Conservation (phyloP, 1,284 basidiomycete genomes). For the Moniliella sp. region DNA sequence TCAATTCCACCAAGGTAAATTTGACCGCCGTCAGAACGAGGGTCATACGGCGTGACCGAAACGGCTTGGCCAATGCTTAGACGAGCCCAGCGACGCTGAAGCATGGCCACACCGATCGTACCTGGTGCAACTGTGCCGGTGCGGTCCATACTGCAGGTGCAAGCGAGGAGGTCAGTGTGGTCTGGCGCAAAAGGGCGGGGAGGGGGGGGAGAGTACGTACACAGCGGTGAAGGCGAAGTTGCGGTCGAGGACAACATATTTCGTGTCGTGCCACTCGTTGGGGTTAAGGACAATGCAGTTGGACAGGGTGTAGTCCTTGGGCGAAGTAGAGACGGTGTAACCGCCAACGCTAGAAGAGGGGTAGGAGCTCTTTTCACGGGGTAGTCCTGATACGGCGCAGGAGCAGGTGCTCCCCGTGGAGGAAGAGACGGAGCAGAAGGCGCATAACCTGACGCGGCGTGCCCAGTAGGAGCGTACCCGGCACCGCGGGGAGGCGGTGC, state of each 20-base stretch:
- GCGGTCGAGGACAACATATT: slow-evolving; percentile 24
- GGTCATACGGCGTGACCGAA: slow-evolving; percentile 20
- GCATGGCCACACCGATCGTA: slow-evolving; percentile 17
- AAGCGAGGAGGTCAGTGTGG: background rate
- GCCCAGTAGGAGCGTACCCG: background rate
- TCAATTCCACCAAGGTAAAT: slow-evolving; percentile 25
- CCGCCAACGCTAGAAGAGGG: slow-evolving; percentile 1
- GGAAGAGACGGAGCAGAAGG: background rate
- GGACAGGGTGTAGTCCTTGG: slow-evolving; percentile 13
- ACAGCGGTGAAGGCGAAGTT: slow-evolving; percentile 23
- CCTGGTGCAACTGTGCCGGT: slow-evolving; percentile 15
- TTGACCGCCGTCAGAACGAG: slow-evolving; percentile 13
- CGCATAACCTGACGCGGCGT: background rate
- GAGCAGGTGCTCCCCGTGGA: background rate
- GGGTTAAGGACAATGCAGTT: slow-evolving; percentile 25
- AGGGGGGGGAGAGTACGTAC: slow-evolving; percentile 1
- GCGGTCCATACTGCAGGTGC: slow-evolving; percentile 6
- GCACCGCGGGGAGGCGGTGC: background rate
- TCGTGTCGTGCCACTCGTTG: slow-evolving; percentile 25
- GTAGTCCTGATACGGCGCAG: slow-evolving; percentile 1
- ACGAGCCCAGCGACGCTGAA: slow-evolving; percentile 27
- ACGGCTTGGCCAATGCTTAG: slow-evolving; percentile 25
- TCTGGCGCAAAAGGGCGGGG: background rate
- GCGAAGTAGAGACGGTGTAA: slow-evolving; percentile 5
- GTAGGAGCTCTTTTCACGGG: too few species aligned